Conservation (phyloP, 2,329 filamentous ascomycete genomes). For the Albophoma yamanashiensis region DNA sequence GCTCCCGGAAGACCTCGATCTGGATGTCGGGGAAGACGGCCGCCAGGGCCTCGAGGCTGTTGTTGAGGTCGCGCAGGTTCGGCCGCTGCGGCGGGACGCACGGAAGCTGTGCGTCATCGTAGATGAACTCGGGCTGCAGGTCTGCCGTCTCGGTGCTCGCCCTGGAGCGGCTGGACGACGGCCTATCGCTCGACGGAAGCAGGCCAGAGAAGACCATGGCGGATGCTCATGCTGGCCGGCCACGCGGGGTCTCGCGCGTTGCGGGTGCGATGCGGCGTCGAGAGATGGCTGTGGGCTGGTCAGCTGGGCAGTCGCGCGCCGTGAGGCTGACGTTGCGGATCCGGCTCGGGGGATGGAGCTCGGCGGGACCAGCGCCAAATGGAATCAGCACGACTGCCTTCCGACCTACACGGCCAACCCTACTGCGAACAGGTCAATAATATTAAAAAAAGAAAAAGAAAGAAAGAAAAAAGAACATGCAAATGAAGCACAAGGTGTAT, state of each 20-base stretch:
- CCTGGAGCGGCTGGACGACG: conserved; percentile 20
- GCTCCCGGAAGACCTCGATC: conserved; percentile 72
- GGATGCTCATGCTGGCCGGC: conserved; percentile 22
- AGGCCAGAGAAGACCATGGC: conserved; percentile 40
- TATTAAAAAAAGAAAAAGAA: too few relatives aligned
- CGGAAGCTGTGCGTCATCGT: conserved; percentile 43
- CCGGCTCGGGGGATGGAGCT: background rate
- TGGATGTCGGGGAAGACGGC: conserved; percentile 73
- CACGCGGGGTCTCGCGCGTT: background rate
- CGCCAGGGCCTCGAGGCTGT: conserved; percentile 55
- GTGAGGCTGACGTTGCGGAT: background rate
- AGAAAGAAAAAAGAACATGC: background rate
- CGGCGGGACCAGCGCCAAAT: background rate
- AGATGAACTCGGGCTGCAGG: conserved; percentile 35
- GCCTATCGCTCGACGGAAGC: conserved; percentile 31
- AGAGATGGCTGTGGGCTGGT: background rate
- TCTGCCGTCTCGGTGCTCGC: conserved; percentile 14
- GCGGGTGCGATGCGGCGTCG: background rate
- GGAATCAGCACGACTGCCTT: too few relatives aligned
- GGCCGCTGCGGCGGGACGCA: conserved; percentile 39
- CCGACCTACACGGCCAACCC: too few relatives aligned
- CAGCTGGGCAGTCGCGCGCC: background rate
- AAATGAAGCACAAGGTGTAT: background rate
- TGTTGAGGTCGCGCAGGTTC: conserved; percentile 60
- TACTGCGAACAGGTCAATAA: too few relatives aligned